Conservation (phyloP, 2,329 filamentous ascomycete genomes). For the Fusarium coffeatum region DNA sequence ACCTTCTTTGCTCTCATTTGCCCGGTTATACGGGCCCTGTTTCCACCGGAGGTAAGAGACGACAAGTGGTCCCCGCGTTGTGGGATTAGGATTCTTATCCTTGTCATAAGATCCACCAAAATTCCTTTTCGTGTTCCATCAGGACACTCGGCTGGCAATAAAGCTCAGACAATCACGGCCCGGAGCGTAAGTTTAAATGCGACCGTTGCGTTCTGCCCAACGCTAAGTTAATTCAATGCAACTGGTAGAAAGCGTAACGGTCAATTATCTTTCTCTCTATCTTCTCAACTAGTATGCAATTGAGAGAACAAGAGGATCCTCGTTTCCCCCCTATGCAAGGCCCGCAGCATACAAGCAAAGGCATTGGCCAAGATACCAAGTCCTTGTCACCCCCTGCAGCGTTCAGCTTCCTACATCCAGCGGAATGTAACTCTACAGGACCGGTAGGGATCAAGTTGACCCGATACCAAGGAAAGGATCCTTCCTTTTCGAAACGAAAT, state of each 20-base stretch:
- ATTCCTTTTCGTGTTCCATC: neutral
- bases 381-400: neutral
- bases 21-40: neutral
- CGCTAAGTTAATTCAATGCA: neutral
- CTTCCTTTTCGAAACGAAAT: constrained; percentile 3
- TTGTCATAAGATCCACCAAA: neutral
- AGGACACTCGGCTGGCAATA: neutral
- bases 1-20: neutral
- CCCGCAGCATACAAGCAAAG: neutral
- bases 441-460: neutral
- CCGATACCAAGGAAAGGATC: constrained; percentile 10
- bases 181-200: constrained; percentile 5
- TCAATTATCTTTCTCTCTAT: neutral
- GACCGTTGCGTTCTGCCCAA: neutral
- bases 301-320: neutral
- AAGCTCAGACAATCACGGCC: constrained; percentile 10
- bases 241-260: neutral
- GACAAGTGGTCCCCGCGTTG: neutral
- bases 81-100: constrained; percentile 22
- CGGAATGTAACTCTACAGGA: constrained; percentile 4
- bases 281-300: neutral
- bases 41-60: neutral
- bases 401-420: neutral
- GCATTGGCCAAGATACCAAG: neutral
- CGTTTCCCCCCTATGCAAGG: neutral